Evolutionary conservation across 768 basidiomycete species (phyloP).

Genomic region (Pulveroboletus sp.): DNA sequence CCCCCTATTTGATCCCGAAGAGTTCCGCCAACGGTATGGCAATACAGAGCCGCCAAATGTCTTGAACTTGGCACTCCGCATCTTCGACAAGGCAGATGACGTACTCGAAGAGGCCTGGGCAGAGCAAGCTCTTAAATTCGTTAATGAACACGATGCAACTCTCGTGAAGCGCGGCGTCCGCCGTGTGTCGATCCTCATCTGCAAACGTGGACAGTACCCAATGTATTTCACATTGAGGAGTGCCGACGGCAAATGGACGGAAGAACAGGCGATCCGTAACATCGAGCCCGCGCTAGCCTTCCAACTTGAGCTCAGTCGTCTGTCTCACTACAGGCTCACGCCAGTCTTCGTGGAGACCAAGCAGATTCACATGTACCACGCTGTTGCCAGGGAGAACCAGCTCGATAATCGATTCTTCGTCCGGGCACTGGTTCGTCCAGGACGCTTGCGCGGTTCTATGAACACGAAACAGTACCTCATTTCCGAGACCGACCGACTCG

Average conservation of each 20-base stretch:
- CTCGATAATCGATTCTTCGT: conserved; percentile 99
- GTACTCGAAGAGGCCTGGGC: conserved; percentile 75
- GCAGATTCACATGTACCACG: conserved; percentile 98
- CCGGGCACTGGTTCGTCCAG: conserved; percentile 93
- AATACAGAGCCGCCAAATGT: conserved; percentile 83
- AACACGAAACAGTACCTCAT: conserved; percentile 97
- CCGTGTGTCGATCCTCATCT: conserved; percentile 88
- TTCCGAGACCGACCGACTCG: conserved; percentile 95
- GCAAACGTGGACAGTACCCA: conserved; percentile 88
- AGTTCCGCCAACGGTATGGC: conserved; percentile 76
- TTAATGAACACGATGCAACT: conserved; percentile 62
- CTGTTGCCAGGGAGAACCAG: conserved; percentile 91
- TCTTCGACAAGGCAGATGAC: conserved; percentile 79
- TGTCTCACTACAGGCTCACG: conserved; percentile 94
- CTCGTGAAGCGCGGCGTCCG: conserved; percentile 79
- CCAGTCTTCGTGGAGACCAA: conserved; percentile 97
- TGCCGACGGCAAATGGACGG: conserved; percentile 70
- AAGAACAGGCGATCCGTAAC: conserved; percentile 96
- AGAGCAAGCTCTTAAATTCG: conserved; percentile 61
- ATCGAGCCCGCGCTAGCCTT: conserved; percentile 97
- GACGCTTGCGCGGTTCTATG: conserved; percentile 88
- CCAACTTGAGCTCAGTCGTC: conserved; percentile 93
- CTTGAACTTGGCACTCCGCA: conserved; percentile 87
- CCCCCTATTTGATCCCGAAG: conserved; percentile 66
- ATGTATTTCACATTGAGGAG: conserved; percentile 90